Base-by-base conservation (phyloP, 768 basidiomycete species). In the Lanmaoa rubissima region DNA sequence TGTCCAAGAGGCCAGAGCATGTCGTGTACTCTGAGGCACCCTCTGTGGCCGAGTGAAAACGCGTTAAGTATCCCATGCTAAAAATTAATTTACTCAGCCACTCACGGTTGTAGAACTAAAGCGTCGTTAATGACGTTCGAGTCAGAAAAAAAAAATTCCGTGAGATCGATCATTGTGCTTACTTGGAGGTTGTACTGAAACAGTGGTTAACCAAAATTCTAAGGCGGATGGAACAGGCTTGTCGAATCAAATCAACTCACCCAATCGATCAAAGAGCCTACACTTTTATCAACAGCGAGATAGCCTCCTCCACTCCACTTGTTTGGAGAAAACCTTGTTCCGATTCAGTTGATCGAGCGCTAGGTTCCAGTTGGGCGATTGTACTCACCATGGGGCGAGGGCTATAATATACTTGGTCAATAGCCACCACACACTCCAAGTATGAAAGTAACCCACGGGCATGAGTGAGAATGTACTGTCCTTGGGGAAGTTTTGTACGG, bases 251-350 rank as follows among this genome's bases (percentile, higher is more conserved):
- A 17, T 24, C n/a, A 17, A 65, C 63, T 60, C 41, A 78, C 77
- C 76, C 76, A 79, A 57, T 79, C 79, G 31, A 80, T 80, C 54
- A 78, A 49, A 53, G 61, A 70, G 26, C 78, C 78, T 34, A 79
- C 78, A 11, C 63, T 63, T 49, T 61, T 26, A 74, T 73, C 31
- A 65, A 68, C 10, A 11, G 51, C 59, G 19, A 79, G 61, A 63
- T 79, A 79, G 19, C 74, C 78, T 52, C 67, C 65, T n/a, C 61
- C 64, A 5, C 48, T 48, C 64, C 58, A 65, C 49, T 50, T 54
- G 16, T 12, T 40, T 2, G 64, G 64, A 28, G 64, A 65, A 46
- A 65, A 65, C 64, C 63, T 65, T 57, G 8, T 5, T 31, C 9
- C 24, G 11, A 9, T 38, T 8, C 40, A 17, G 39, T 19, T 32